Evolutionary conservation across 2,329 filamentous ascomycete species (phyloP), one percentile per base, ranked within the genome.

Genomic region (Colletotrichum endophyticum): DNA sequence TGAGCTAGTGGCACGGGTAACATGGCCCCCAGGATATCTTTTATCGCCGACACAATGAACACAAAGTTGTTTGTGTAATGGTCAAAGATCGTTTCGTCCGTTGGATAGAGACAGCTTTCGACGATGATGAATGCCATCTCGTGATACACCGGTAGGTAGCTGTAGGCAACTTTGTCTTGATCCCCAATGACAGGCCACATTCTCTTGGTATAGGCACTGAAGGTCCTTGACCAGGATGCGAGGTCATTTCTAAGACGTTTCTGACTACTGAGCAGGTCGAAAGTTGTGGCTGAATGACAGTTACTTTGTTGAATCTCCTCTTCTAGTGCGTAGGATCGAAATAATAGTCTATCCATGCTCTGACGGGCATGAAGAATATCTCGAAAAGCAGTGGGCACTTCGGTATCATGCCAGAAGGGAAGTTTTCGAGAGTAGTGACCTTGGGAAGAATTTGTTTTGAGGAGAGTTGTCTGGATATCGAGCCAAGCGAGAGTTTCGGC

Each of bases 271-370:
- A 62, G 59, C 27, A 62, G 27, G 59, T 62, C 28, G 0, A 62
- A 62, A 1, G 8, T 3, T 3, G 8, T 1, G 5, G 39, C 39
- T n/a, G 19, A 2, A 44, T 44, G 1, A 1, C 1, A n/a, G 0
- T 5, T 44, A 11, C 5, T n/a, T n/a, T 2, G 39, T n/a, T 19
- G 39, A n/a, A 8, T 44, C 19, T 44, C 1, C n/a, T 44, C 39
- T n/a, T 44, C 39, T 1, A 44, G 39, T 44, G 39, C 39, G 19
- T 11, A 44, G 11, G 39, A 44, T 44, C 19, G 39, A 6, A 44
- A 44, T 2, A 44, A n/a, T 19, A 62, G 59, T 28, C 28, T 28
- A 32, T 62, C 59, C 22, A 62, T 25, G 19, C 28, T 25, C 59
- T 62, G 59, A 15, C 59, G 25, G 13, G 28, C 59, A 8, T 62